These are phyloP conservation scores for Leishmania martiniquensis DNA, from an alignment of 208 protist species.

Conservation along the genomic window DNA sequence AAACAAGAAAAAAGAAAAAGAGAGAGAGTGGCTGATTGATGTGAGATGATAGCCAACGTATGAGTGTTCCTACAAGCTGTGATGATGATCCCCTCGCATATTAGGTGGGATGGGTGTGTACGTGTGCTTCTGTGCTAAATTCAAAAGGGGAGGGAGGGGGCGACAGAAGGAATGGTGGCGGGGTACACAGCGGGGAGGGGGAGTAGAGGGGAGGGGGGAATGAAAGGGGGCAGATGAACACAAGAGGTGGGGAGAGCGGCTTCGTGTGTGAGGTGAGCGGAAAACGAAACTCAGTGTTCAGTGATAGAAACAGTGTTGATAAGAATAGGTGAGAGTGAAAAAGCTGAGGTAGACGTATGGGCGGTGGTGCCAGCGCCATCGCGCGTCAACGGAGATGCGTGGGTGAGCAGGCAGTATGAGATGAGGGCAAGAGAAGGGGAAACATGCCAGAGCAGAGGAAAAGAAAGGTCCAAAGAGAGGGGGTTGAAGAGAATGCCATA, in stretches of 20 bases:
- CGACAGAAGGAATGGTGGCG: too few species aligned
- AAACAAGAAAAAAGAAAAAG: conserved; percentile 4
- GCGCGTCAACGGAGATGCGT: neutral
- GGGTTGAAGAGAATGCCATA: too few species aligned
- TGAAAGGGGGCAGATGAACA: neutral
- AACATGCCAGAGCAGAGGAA: neutral
- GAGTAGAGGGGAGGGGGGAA: neutral
- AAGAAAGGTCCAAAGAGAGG: too few species aligned
- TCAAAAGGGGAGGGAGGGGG: neutral
- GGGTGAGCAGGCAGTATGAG: neutral
- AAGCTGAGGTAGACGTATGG: neutral
- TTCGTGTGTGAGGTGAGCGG: neutral
- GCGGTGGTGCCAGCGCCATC: neutral
- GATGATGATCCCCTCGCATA: neutral
- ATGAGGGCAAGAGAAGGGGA: neutral
- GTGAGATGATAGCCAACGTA: neutral
- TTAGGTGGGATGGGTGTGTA: neutral
- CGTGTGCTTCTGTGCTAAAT: neutral
- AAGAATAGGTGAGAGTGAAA: neutral
- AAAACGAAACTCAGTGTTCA: neutral
- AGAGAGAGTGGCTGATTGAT: neutral
- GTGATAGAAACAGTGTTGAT: neutral
- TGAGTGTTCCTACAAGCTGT: neutral
- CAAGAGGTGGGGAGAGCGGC: neutral
- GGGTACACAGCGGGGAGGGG: too few species aligned